Conservation (phyloP, 2,329 filamentous ascomycete species). For the Aspergillus oerlinghausenensis region DNA sequence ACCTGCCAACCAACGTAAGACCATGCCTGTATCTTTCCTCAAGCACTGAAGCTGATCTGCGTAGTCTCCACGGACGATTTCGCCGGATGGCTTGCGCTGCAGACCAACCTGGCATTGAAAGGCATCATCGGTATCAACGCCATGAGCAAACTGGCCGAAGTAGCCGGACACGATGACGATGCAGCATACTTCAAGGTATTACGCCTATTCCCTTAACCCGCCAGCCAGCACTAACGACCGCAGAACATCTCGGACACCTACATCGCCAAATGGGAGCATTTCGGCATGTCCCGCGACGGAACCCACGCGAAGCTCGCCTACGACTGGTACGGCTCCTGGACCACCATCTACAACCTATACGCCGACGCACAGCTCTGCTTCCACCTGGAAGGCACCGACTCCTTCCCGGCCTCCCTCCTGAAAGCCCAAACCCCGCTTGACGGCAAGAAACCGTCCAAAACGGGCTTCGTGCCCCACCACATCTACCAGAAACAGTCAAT, state of each 20-base stretch:
- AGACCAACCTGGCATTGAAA: slow-evolving; percentile 79
- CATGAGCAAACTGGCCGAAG: slow-evolving; percentile 65
- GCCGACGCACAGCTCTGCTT: slow-evolving; percentile 77
- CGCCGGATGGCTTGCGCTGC: slow-evolving; percentile 70
- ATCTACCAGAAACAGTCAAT: slow-evolving; percentile 75
- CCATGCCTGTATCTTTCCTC: background rate
- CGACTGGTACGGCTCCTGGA: slow-evolving; percentile 75
- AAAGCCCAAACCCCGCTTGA: slow-evolving; percentile 11
- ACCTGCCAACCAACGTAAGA: slow-evolving; percentile 64
- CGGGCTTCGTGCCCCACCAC: slow-evolving; percentile 65
- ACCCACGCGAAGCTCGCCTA: slow-evolving; percentile 76
- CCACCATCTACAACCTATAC: slow-evolving; percentile 81
- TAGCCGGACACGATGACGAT: slow-evolving; percentile 56
- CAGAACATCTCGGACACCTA: slow-evolving; percentile 61
- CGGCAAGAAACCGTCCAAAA: slow-evolving; percentile 17
- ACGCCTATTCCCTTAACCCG: background rate
- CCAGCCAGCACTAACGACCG: slow-evolving; percentile 5
- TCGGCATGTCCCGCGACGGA: slow-evolving; percentile 64
- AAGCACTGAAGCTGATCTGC: slow-evolving; percentile 3
- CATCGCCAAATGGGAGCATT: slow-evolving; percentile 66
- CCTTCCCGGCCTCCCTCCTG: slow-evolving; percentile 6
- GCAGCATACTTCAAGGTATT: slow-evolving; percentile 52
- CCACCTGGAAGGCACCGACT: slow-evolving; percentile 53
- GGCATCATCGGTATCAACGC: slow-evolving; percentile 78
- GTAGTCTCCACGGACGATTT: slow-evolving; percentile 77